Conservation (phyloP, 164 flowering plant genomes). For the Vitis labrusca region DNA sequence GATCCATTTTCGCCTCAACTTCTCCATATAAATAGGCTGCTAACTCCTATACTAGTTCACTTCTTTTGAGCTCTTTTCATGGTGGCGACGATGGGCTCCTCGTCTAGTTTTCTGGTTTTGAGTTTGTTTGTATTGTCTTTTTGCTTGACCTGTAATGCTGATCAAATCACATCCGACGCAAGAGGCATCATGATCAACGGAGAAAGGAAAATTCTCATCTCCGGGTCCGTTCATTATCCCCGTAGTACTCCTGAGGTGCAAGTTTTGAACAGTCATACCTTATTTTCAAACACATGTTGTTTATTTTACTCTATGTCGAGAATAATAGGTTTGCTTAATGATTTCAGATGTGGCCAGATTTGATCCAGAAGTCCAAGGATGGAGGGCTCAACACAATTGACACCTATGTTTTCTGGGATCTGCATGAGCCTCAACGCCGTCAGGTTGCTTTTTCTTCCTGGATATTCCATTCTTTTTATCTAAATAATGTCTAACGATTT, state of each 20-base stretch:
- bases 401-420: constrained; percentile 41
- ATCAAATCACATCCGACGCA: not conserved
- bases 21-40: too few species aligned
- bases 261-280: not conserved
- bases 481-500: not conserved
- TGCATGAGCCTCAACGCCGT: constrained; percentile 29
- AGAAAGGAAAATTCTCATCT: constrained; percentile 2
- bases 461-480: not conserved
- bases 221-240: constrained; percentile 21
- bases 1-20: too few species aligned
- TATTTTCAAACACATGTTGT: too few species aligned
- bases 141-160: too few species aligned
- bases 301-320: too few species aligned
- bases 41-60: too few species aligned
- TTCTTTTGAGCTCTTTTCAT: too few species aligned
- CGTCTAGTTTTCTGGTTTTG: too few species aligned
- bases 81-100: too few species aligned
- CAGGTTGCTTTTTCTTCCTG: constrained; percentile 12
- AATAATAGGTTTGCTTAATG: too few species aligned
- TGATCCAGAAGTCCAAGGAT: constrained; percentile 29
- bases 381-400: constrained; percentile 37
- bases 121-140: too few species aligned
- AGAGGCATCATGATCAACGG: constrained; percentile 11
- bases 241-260: constrained; percentile 19
- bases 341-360: constrained; percentile 31